phyloP scores from a whole-genome alignment of 768 basidiomycete genomes.

The Lactifluus rugatus region DNA sequence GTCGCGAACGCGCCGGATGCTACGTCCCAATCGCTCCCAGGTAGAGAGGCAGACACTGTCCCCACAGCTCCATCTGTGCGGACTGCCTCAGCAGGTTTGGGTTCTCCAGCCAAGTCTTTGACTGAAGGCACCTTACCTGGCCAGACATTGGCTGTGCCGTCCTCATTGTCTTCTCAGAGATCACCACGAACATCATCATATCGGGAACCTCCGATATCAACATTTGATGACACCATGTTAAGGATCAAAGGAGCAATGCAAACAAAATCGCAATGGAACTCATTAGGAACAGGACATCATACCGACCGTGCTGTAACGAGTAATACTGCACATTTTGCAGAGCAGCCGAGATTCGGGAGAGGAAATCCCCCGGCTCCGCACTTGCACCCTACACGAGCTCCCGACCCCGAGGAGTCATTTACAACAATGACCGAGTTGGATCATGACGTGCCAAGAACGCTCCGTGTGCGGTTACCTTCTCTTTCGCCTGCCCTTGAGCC shows the following conservation, averaged over 20 bases:
- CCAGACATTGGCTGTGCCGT: conserved; percentile 6
- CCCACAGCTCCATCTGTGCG: conserved; percentile 3
- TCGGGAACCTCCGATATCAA: conserved; percentile 53
- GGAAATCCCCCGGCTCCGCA: not conserved
- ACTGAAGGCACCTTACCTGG: conserved; percentile 2
- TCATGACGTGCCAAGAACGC: conserved; percentile 17
- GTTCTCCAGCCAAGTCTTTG: not conserved
- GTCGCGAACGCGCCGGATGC: not conserved
- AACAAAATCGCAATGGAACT: conserved; percentile 43
- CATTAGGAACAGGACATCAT: conserved; percentile 27
- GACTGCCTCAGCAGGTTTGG: not conserved
- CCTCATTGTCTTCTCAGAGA: conserved; percentile 12
- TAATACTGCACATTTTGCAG: not conserved
- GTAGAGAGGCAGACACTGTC: not conserved
- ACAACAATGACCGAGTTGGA: conserved; percentile 22
- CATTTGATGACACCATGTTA: conserved; percentile 74
- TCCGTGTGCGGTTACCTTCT: conserved; percentile 41
- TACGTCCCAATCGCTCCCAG: not conserved
- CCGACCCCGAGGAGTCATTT: conserved; percentile 10
- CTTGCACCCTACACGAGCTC: not conserved
- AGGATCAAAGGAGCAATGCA: conserved; percentile 75
- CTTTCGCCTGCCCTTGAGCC: conserved; percentile 34
- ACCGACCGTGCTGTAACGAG: conserved; percentile 7
- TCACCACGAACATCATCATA: conserved; percentile 27
- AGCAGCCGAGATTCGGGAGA: conserved; percentile 4